Evolutionary conservation across 495 filamentous ascomycete species (phyloP).

Genomic region (Xylaria flabelliformis): DNA sequence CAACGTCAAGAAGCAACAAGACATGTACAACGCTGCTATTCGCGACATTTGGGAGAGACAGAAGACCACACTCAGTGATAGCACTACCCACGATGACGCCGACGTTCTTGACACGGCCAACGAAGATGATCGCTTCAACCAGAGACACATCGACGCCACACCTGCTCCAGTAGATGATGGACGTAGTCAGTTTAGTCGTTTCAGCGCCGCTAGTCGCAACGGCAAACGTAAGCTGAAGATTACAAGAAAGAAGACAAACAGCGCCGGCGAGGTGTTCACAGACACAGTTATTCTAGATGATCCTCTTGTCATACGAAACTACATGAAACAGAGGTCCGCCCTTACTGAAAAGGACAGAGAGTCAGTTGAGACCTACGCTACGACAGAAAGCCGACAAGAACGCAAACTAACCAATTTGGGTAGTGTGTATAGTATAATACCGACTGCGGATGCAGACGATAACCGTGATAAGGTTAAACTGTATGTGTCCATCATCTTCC

Average conservation of each 20-base stretch:
- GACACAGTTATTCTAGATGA: constrained; percentile 71
- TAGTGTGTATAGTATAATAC: constrained; percentile 58
- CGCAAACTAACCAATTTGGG: constrained; percentile 31
- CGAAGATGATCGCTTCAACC: constrained; percentile 63
- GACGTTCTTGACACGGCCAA: constrained; percentile 66
- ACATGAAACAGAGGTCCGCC: constrained; percentile 58
- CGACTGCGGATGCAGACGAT: constrained; percentile 76
- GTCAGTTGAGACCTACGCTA: constrained; percentile 48
- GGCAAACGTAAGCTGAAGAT: constrained; percentile 78
- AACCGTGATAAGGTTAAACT: constrained; percentile 62
- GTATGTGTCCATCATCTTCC: constrained; percentile 45
- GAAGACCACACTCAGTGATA: constrained; percentile 70
- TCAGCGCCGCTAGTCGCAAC: constrained; percentile 70
- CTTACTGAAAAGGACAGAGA: constrained; percentile 71
- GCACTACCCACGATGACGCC: constrained; percentile 65
- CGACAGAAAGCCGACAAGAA: not conserved
- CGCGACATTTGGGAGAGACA: constrained; percentile 90
- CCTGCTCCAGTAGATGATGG: constrained; percentile 71
- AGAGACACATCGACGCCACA: constrained; percentile 44
- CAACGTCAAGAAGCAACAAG: constrained; percentile 92
- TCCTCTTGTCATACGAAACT: constrained; percentile 73
- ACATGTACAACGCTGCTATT: constrained; percentile 86
- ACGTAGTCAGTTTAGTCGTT: constrained; percentile 82
- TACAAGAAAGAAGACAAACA: constrained; percentile 65
- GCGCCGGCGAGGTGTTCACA: constrained; percentile 66